These are phyloP conservation scores for Phytophthora podocarpi DNA, from an alignment of 352 stramenopile species.

Conservation along the genomic window DNA sequence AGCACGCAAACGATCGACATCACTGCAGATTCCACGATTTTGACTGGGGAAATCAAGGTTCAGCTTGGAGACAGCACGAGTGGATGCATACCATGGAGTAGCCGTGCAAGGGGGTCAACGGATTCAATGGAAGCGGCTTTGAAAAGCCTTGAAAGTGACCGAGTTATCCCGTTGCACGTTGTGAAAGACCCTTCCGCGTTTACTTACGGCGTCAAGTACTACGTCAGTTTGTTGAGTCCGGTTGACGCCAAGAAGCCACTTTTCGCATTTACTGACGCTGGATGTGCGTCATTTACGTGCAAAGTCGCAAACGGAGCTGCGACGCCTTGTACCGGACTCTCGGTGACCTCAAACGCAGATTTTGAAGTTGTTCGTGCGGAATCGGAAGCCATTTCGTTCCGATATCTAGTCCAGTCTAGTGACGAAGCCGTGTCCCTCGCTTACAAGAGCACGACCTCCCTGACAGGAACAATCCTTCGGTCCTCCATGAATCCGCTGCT, in stretches of 20 bases:
- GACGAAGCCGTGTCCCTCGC: slow-evolving; percentile 39
- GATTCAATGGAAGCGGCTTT: slow-evolving; percentile 48
- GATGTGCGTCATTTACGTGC: slow-evolving; percentile 59
- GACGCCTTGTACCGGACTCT: slow-evolving; percentile 36
- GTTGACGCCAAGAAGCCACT: slow-evolving; percentile 47
- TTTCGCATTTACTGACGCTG: slow-evolving; percentile 20
- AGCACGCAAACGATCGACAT: slow-evolving; percentile 76
- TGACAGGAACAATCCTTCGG: slow-evolving; percentile 52
- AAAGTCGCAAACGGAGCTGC: slow-evolving; percentile 38
- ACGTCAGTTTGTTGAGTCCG: slow-evolving; percentile 48
- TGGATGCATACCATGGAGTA: slow-evolving; percentile 51
- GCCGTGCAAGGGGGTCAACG: slow-evolving; percentile 37
- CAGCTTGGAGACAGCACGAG: slow-evolving; percentile 41
- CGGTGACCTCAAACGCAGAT: slow-evolving; percentile 51
- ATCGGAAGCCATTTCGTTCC: slow-evolving; percentile 57
- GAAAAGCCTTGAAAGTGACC: slow-evolving; percentile 39
- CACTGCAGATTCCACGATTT: slow-evolving; percentile 39
- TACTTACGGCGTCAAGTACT: slow-evolving; percentile 45
- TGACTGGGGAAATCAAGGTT: slow-evolving; percentile 51
- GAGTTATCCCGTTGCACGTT: slow-evolving; percentile 48
- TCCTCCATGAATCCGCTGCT: slow-evolving; percentile 42
- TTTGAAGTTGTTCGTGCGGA: slow-evolving; percentile 41
- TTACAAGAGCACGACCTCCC: slow-evolving; percentile 31
- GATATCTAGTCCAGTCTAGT: slow-evolving; percentile 51
- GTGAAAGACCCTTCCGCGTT: slow-evolving; percentile 49